Base-by-base conservation (phyloP, 208 protist genomes). In the Crithidia expoeki region DNA sequence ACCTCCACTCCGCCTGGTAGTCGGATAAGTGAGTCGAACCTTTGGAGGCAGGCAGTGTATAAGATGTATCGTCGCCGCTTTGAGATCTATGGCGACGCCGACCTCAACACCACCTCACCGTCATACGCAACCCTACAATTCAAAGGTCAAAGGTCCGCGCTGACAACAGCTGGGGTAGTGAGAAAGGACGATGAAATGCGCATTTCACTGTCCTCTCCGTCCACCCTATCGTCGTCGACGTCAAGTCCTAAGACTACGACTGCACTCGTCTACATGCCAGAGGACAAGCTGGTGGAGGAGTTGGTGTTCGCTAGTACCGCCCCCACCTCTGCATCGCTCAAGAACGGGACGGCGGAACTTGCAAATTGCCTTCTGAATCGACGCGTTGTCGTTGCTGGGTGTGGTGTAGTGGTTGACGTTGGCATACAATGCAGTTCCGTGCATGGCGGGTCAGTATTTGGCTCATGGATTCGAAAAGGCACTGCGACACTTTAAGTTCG, bases 331-430 rank as follows among this genome's bases (percentile, higher is more conserved):
- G 42, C 34, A 6, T 38, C 72, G 12, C 10, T 36, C n/a, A 47
- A 42, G 23, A 58, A 59, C 47, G 62, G 27, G 5, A 76, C 62
- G 21, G 72, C 61, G 11, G 72, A 76, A 34, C 21, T 76, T 9
- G 72, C 72, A 10, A 76, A 76, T 49, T 76, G 72, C 16, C 32
- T 76, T 14, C 42, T 76, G 34, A 76, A 76, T 38, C 62, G 72
- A 12, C 63, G 72, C 32, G 72, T 57, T 14, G 34, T 25, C n/a
- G 63, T 58, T 10, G 56, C 63, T 12, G 72, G 72, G 4, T 38
- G 63, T 27, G 72, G 72, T 19, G 65, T 76, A 6, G 72, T 71
- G n/a, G 72, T 76, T 28, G 72, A 76, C 47, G 72, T 71, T n/a
- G 72, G 62, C 32, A 32, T n/a, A 40, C 46, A 49, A 23, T 32